These are phyloP conservation scores for Aureobasidium subglaciale DNA, from an alignment of 2,329 filamentous ascomycete species.

Conservation along the genomic window DNA sequence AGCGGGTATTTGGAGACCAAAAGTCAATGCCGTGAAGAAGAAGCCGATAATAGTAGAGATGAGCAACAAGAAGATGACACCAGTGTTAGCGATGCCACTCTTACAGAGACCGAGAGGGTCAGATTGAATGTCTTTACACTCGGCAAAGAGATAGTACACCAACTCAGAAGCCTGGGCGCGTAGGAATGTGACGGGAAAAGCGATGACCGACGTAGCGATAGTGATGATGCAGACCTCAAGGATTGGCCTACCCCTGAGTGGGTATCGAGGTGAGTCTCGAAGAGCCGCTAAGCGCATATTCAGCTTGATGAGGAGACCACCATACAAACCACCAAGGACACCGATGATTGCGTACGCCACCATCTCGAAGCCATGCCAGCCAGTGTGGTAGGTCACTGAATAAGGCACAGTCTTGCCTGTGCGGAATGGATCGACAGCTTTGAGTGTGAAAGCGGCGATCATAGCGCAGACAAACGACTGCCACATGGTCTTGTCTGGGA, in stretches of 20 bases:
- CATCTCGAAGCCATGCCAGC: conserved; percentile 93
- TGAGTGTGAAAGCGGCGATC: conserved; percentile 91
- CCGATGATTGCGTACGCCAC: conserved; percentile 81
- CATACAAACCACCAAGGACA: conserved; percentile 85
- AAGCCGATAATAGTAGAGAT: conserved; percentile 79
- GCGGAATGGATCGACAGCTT: conserved; percentile 88
- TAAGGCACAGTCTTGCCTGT: conserved; percentile 94
- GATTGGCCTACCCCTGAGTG: conserved; percentile 63
- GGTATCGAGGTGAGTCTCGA: conserved; percentile 59
- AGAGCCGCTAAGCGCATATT: conserved; percentile 83
- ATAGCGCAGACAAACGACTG: conserved; percentile 98
- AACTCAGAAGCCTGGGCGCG: conserved; percentile 85
- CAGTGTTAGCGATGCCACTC: conserved; percentile 71
- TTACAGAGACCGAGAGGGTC: conserved; percentile 89
- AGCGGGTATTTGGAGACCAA: conserved; percentile 88
- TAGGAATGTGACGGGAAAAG: conserved; percentile 96
- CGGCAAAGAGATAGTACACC: conserved; percentile 83
- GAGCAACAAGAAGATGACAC: conserved; percentile 74
- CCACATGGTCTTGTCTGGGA: conserved; percentile 99
- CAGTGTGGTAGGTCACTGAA: conserved; percentile 84
- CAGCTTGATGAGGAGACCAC: conserved; percentile 86
- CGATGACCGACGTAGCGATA: conserved; percentile 76
- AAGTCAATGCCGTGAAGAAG: conserved; percentile 77
- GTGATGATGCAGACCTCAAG: conserved; percentile 74
- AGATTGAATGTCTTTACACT: conserved; percentile 74